phyloP scores from a whole-genome alignment of 2,329 filamentous ascomycete genomes.

The Phialophora chinensis region DNA sequence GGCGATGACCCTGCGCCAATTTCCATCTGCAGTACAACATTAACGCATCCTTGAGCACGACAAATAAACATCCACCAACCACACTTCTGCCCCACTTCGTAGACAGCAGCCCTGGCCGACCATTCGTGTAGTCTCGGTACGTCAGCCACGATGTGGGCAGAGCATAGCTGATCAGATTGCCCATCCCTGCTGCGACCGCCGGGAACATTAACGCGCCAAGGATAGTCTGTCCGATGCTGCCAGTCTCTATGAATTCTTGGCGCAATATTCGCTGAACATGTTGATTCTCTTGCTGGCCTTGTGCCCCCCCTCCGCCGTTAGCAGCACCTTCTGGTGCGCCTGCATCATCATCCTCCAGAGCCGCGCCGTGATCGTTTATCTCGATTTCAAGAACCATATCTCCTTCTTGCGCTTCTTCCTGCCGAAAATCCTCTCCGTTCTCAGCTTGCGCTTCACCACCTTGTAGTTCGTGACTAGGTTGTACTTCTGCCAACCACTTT shows the following conservation, averaged over 20 bases:
- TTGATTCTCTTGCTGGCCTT: constrained; percentile 23
- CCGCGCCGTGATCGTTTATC: constrained; percentile 56
- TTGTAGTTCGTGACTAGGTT: constrained; percentile 56
- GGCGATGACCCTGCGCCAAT: constrained; percentile 54
- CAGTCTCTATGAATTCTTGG: constrained; percentile 59
- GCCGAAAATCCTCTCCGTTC: constrained; percentile 42
- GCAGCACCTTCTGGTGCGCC: constrained; percentile 38
- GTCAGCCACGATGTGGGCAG: constrained; percentile 73
- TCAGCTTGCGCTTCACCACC: constrained; percentile 42
- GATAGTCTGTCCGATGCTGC: constrained; percentile 63
- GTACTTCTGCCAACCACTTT: constrained; percentile 67
- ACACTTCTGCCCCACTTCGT: constrained; percentile 88
- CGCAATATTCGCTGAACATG: constrained; percentile 45
- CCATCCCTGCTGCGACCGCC: constrained; percentile 76
- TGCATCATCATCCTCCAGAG: constrained; percentile 49
- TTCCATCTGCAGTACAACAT: constrained; percentile 64
- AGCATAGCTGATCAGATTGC: constrained; percentile 71
- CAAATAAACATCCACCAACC: constrained; percentile 84
- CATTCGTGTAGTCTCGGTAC: constrained; percentile 46
- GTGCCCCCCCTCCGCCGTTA: constrained; percentile 35
- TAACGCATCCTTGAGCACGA: constrained; percentile 76
- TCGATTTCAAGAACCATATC: constrained; percentile 58
- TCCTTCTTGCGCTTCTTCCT: constrained; percentile 43
- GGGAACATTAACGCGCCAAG: constrained; percentile 80
- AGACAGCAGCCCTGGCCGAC: constrained; percentile 72